A percentile compares a stretch with the other conserved stretches of the same genome.
phyloP scores from a whole-genome alignment of 129 eudicot genomes.

The Pseudognaphalium luteoalbum region DNA sequence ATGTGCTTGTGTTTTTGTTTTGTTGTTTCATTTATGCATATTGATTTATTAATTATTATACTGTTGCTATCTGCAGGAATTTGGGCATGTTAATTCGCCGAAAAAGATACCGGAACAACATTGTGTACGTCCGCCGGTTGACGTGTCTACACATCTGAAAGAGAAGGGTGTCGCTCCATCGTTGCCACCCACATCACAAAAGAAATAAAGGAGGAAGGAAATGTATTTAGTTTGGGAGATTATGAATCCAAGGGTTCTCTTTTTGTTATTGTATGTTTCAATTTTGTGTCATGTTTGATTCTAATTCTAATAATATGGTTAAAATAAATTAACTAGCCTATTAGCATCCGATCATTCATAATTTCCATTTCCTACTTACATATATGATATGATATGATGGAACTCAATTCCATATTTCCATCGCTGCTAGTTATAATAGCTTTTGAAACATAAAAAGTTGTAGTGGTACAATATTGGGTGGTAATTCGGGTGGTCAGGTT shows the following conservation, averaged over 20 bases:
- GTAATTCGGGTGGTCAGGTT: too few species aligned
- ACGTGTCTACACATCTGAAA: constrained; percentile 24
- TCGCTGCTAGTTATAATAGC: too few species aligned
- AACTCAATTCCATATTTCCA: too few species aligned
- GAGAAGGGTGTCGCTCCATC: constrained; percentile 33
- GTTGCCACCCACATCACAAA: constrained; percentile 46
- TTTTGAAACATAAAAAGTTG: too few species aligned
- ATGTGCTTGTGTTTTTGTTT: background rate
- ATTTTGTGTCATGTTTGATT: constrained; percentile 18
- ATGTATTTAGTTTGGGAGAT: constrained; percentile 24
- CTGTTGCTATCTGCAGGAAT: constrained; percentile 20
- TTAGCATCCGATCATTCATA: background rate
- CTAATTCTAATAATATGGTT: background rate
- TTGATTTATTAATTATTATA: background rate
- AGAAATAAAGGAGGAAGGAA: constrained; percentile 41
- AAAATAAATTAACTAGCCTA: constrained; percentile 25
- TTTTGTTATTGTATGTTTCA: constrained; percentile 25
- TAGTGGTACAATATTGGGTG: too few species aligned
- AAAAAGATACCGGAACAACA: constrained; percentile 27
- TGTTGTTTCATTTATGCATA: background rate
- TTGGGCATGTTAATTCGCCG: constrained; percentile 11
- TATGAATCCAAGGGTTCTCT: constrained; percentile 13
- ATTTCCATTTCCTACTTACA: background rate
- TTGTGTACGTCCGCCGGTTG: constrained; percentile 24
- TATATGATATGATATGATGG: too few species aligned